Conservation (phyloP, 768 basidiomycete species). For the Lyophyllum semitale region DNA sequence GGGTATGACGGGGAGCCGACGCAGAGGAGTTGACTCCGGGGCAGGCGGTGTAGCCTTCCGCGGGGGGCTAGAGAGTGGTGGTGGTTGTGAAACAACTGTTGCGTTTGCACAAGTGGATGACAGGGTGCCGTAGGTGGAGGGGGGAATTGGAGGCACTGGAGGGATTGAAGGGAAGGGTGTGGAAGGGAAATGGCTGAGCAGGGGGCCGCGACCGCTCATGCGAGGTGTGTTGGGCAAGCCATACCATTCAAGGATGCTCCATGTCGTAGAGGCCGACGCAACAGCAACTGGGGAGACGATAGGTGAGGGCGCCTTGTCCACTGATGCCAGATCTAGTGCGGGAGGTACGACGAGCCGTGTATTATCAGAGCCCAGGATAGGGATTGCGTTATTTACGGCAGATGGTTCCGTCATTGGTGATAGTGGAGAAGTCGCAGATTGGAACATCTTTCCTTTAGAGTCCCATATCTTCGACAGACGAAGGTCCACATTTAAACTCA, state of each 20-base stretch:
- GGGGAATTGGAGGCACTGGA: conserved; percentile 1
- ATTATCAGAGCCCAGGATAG: not conserved
- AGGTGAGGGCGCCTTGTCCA: conserved; percentile 8
- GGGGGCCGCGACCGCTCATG: conserved; percentile 2
- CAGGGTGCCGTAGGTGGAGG: conserved; percentile 1
- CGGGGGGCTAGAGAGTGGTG: not conserved
- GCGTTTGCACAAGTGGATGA: not conserved
- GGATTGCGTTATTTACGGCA: not conserved
- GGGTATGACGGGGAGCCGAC: conserved; percentile 19
- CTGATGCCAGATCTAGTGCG: conserved; percentile 8
- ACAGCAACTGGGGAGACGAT: conserved; percentile 12
- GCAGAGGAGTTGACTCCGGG: conserved; percentile 9
- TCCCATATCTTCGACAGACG: conserved; percentile 18
- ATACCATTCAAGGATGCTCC: conserved; percentile 24
- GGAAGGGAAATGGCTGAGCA: conserved; percentile 12
- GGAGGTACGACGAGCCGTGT: conserved; percentile 2
- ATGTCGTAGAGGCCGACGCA: conserved; percentile 22
- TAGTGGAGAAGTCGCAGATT: conserved; percentile 12
- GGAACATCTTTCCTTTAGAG: conserved; percentile 10
- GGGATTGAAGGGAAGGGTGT: conserved; percentile 9
- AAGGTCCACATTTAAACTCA: conserved; percentile 17
- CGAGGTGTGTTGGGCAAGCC: conserved; percentile 17
- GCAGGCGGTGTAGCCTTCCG: not conserved
- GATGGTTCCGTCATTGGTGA: not conserved
- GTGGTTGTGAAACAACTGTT: not conserved